Percentiles rank a stretch among this genome's conserved stretches.
phyloP scores from a whole-genome alignment of 169 alveolate species.

The Cryptosporidium tyzzeri region DNA sequence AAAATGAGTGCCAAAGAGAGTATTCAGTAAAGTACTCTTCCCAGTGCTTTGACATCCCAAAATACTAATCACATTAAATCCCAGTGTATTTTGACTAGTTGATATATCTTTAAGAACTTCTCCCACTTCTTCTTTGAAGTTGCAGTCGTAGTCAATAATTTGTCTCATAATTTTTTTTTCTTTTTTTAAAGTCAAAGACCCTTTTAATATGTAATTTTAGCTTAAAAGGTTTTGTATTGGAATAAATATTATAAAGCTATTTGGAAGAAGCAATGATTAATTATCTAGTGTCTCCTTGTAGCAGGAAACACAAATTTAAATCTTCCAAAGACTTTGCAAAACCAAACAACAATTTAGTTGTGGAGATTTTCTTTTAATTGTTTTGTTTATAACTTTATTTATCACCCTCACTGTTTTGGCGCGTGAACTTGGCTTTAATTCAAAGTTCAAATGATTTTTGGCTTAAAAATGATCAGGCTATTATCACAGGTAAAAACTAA shows the following conservation, averaged over 20 bases:
- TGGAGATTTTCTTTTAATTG: neutral
- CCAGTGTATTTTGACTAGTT: conserved; percentile 68
- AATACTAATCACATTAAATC: conserved; percentile 88
- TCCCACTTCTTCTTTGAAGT: conserved; percentile 44
- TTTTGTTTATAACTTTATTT: neutral
- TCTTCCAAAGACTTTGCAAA: neutral
- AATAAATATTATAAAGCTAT: neutral
- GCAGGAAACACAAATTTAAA: neutral
- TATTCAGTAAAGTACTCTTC: conserved; percentile 89
- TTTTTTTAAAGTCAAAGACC: neutral
- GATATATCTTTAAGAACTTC: conserved; percentile 65
- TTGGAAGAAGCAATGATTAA: neutral
- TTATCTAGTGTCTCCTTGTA: neutral
- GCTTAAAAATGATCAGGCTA: no score
- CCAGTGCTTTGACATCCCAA: conserved; percentile 94
- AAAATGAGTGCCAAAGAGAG: conserved; percentile 85
- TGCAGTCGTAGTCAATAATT: conserved; percentile 75
- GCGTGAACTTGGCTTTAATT: neutral
- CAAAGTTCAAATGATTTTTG: neutral
- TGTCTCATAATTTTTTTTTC: conserved; percentile 31
- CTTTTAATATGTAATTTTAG: neutral
- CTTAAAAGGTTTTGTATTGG: neutral
- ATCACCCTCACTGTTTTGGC: conserved; percentile 11
- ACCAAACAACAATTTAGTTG: neutral
- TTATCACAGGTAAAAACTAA: neutral